Base-by-base conservation (phyloP, 192 early-diverging fungal species). In the Gryganskiella cystojenkinii region DNA sequence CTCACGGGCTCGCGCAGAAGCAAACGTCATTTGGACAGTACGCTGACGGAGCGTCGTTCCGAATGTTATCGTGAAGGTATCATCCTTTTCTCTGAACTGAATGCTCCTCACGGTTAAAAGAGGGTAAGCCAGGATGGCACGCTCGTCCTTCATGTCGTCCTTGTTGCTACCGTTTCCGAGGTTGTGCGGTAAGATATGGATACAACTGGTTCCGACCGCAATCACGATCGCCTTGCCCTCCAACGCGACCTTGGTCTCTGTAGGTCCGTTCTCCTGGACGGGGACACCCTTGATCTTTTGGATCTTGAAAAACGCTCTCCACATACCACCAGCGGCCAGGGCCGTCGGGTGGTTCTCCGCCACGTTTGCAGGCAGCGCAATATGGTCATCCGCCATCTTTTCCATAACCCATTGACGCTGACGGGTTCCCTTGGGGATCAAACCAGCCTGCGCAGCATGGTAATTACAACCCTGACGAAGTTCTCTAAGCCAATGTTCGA, bases 61-160 rank as follows among this genome's bases (percentile, higher is more conserved):
- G 20, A 76, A 76, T 24, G 45, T 62, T 4, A 76, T 47, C 3
- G 73, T 61, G 60, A 76, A 76, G 13, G 45, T 45, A 31, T 76
- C 73, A 17, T 76, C 73, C 31, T 40, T 61, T 58, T 76, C 73
- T 45, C 68, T 76, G 54, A 63, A 76, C n/a, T 58, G 65, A 33
- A 76, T 76, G 3, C 58, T 54, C 10, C 73, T 37, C 25, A 76
- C 40, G 27, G 73, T 76, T 56, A 76, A 45, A 22, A 76, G 13
- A 1, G 73, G 73, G 47, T 76, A 76, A 52, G 67, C 64, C 13
- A 76, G 60, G 17, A 76, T 76, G 45, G 47, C 42, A 20, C 73
- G 73, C 28, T 76, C 73, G 25, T 76, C 73, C 65, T 76, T 76
- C 73, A 76, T 52, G 47, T 76, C 73, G 17, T 76, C 73, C 43